Conservation (phyloP, 129 eudicot genomes). For the Arctium lappa region DNA sequence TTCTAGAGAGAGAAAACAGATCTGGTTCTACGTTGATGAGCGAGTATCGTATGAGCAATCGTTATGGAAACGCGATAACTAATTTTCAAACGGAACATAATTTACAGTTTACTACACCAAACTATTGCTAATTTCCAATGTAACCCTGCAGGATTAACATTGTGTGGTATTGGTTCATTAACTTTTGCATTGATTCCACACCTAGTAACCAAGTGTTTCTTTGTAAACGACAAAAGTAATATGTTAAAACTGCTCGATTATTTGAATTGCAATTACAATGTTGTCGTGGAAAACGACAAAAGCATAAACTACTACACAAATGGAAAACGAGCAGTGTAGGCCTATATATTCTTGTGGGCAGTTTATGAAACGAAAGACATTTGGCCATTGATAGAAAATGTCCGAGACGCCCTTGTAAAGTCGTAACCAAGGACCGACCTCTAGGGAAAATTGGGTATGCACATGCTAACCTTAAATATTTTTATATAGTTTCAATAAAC, state of each 20-base stretch:
- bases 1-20: not conserved
- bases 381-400: not conserved
- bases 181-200: not conserved
- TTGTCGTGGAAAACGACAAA: not conserved
- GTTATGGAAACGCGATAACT: not conserved
- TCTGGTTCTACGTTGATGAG: not conserved
- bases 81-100: not conserved
- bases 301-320: not conserved
- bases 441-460: not conserved
- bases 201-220: not conserved
- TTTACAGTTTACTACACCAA: slow-evolving; percentile 10
- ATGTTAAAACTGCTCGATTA: too few relatives aligned
- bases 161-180: not conserved
- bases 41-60: not conserved
- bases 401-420: not conserved
- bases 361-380: not conserved
- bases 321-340: not conserved
- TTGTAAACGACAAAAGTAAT: too few relatives aligned
- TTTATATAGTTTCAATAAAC: not conserved
- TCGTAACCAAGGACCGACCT: not conserved
- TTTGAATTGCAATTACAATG: too few relatives aligned
- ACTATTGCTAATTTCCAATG: not conserved
- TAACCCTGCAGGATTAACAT: not conserved
- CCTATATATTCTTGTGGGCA: not conserved
- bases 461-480: not conserved